These are phyloP conservation scores for Saccharomycopsis vini DNA, from an alignment of 805 yeast species.

Conservation along the genomic window DNA sequence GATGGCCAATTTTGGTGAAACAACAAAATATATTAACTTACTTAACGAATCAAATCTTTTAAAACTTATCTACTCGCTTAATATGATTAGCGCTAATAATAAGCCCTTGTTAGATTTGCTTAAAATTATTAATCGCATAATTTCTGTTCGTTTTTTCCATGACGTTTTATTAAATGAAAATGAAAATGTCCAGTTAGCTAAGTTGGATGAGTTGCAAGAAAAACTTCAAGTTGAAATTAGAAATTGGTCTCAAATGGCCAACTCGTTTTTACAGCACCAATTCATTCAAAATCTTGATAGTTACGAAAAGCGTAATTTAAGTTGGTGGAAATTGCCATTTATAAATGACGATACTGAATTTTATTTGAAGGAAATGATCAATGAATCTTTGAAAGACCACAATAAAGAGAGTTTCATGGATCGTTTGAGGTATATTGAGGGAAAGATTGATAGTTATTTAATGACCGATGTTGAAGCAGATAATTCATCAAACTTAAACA, in stretches of 20 bases:
- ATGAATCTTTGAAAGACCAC: slow-evolving; percentile 2
- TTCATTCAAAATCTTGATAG: slow-evolving; percentile 2
- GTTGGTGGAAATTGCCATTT: slow-evolving; percentile 15
- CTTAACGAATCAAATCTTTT: slow-evolving; percentile 13
- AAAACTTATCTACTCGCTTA: slow-evolving; percentile 11
- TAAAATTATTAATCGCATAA: slow-evolving; percentile 8
- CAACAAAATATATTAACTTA: slow-evolving; percentile 7
- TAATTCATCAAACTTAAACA: not conserved
- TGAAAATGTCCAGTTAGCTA: slow-evolving; percentile 1
- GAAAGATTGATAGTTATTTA: slow-evolving; percentile 10
- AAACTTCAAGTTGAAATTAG: slow-evolving; percentile 9
- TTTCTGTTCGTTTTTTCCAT: slow-evolving; percentile 7
- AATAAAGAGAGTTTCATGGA: slow-evolving; percentile 6
- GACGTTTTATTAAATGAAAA: not conserved
- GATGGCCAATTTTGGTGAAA: slow-evolving; percentile 16
- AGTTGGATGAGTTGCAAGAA: not conserved
- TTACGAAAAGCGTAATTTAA: slow-evolving; percentile 7
- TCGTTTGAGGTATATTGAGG: slow-evolving; percentile 13
- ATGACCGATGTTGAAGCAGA: not conserved
- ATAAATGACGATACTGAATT: slow-evolving; percentile 17
- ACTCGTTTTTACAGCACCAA: slow-evolving; percentile 9
- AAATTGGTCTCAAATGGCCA: slow-evolving; percentile 14
- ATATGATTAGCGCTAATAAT: slow-evolving; percentile 8
- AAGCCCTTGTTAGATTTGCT: slow-evolving; percentile 3
- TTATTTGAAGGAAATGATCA: slow-evolving; percentile 16